These are phyloP conservation scores for Gnomoniopsis smithogilvyi DNA, from an alignment of 2,329 filamentous ascomycete species.

Conservation along the genomic window DNA sequence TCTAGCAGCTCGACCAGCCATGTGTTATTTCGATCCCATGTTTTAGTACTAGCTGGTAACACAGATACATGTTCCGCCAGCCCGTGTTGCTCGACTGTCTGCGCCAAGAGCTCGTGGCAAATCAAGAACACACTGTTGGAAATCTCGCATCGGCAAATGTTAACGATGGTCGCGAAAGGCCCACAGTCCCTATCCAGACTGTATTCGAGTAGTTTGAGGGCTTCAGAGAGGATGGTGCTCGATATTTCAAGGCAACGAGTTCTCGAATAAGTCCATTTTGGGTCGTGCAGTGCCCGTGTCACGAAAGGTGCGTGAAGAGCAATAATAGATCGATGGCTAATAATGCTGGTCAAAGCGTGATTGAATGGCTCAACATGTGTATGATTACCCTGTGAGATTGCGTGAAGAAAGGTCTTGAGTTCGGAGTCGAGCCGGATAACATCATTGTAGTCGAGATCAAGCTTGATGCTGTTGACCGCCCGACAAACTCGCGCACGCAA, in stretches of 20 bases:
- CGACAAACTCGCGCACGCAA: slow-evolving; percentile 1
- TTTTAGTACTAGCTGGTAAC: background rate
- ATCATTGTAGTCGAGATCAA: slow-evolving; percentile 3
- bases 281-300: slow-evolving; percentile 7
- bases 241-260: slow-evolving; percentile 5
- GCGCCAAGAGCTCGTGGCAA: slow-evolving; percentile 8
- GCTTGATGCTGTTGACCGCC: slow-evolving; percentile 10
- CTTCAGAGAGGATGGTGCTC: background rate
- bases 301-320: slow-evolving; percentile 12
- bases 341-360: background rate
- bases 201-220: background rate
- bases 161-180: slow-evolving; percentile 4
- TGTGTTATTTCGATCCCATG: background rate
- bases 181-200: background rate
- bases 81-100: slow-evolving; percentile 7
- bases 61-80: background rate
- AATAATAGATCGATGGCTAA: slow-evolving; percentile 5
- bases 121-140: slow-evolving; percentile 13
- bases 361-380: background rate
- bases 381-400: background rate
- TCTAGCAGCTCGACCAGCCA: background rate
- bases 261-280: slow-evolving; percentile 9
- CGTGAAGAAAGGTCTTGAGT: slow-evolving; percentile 4
- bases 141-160: slow-evolving; percentile 11
- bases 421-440: slow-evolving; percentile 12